Evolutionary conservation across 2,329 filamentous ascomycete genomes (phyloP).

Genomic region (Botrytis fragariae): DNA sequence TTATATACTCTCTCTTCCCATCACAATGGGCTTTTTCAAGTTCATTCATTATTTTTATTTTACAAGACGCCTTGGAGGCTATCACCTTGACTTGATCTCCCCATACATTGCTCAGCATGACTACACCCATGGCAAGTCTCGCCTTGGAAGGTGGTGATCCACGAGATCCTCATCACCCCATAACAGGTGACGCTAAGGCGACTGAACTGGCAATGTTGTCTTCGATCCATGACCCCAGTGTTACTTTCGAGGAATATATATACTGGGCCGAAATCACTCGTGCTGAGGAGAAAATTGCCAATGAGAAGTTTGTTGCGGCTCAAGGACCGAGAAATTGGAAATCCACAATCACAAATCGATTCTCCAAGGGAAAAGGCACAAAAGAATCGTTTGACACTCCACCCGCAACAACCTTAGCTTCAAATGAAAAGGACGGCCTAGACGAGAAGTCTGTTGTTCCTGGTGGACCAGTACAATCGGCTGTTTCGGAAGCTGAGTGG

Average conservation of each 20-base stretch:
- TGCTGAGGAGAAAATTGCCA: constrained; percentile 32
- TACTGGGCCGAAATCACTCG: constrained; percentile 39
- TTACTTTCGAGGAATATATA: constrained; percentile 40
- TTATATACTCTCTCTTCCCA: neutral
- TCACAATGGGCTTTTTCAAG: neutral
- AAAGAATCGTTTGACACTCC: constrained; percentile 2
- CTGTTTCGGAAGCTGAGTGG: constrained; percentile 29
- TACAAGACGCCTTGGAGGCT: neutral
- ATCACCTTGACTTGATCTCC: neutral
- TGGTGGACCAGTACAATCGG: neutral
- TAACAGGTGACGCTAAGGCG: constrained; percentile 15
- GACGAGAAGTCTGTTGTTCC: constrained; percentile 11
- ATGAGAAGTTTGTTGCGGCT: constrained; percentile 18
- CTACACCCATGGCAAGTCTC: constrained; percentile 23
- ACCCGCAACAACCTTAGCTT: neutral
- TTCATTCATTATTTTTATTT: neutral
- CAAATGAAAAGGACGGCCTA: neutral
- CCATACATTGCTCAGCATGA: constrained; percentile 23
- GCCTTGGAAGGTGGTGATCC: constrained; percentile 32
- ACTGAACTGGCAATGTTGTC: constrained; percentile 22
- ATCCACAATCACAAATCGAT: constrained; percentile 1
- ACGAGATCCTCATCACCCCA: constrained; percentile 27
- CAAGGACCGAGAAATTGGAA: constrained; percentile 14
- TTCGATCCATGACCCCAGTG: constrained; percentile 34
- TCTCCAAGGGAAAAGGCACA: neutral